phyloP scores from a whole-genome alignment of 306 rosid species.

The Vicia faba region DNA sequence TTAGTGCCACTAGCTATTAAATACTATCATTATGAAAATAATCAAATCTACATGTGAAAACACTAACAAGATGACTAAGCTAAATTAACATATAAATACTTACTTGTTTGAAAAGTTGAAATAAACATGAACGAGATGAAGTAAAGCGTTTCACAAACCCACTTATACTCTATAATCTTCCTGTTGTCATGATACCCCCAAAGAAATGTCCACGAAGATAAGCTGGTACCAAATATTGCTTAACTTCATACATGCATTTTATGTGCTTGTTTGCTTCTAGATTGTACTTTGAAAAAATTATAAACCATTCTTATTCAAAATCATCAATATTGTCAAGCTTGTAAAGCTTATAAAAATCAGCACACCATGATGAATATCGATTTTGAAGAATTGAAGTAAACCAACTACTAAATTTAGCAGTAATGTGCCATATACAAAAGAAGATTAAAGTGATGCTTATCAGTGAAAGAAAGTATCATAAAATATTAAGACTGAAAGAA shows the following conservation, averaged over 20 bases:
- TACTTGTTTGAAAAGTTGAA: too few relatives aligned
- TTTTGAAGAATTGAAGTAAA: background rate
- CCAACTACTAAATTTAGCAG: constrained; percentile 20
- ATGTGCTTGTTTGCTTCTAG: constrained; percentile 11
- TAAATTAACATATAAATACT: too few relatives aligned
- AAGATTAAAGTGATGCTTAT: too few relatives aligned
- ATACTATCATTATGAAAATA: too few relatives aligned
- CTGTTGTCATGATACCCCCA: background rate
- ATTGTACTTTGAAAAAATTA: background rate
- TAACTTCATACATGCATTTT: background rate
- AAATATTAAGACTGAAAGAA: too few relatives aligned
- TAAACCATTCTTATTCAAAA: constrained; percentile 12
- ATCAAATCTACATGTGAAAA: background rate
- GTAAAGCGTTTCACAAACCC: background rate
- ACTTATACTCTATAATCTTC: background rate
- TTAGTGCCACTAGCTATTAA: too few relatives aligned
- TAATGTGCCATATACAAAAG: constrained; percentile 7
- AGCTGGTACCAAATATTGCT: background rate
- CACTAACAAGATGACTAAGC: background rate
- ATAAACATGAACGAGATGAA: too few relatives aligned
- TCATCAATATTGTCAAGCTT: background rate
- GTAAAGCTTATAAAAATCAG: background rate
- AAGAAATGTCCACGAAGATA: constrained; percentile 8
- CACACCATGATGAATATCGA: background rate
- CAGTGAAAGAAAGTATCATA: too few relatives aligned